Evolutionary conservation across 495 filamentous ascomycete genomes (phyloP), one percentile per base, ranked within the genome.

Genomic region (Aspergillus leporis): DNA sequence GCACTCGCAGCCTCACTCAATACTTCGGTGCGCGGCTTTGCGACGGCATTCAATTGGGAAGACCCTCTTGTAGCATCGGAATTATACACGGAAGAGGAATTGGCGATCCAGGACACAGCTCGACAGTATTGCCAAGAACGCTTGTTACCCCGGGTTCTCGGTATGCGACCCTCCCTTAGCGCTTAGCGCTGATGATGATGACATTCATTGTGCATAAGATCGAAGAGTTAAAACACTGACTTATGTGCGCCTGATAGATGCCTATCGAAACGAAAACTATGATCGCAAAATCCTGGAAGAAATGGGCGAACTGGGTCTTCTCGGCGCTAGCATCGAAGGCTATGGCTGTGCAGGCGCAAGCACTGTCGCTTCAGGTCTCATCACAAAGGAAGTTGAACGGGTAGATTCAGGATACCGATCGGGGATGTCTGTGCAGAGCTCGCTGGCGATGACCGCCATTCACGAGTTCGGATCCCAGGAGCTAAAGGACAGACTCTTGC

Each of bases 371-470:
- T 90, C 89, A 3, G 95, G 94, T 16, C 78, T 98, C 56, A 97
- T 98, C 74, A 97, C 91, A 21, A 87, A 94, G 67, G 94, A 94
- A 61, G 95, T 98, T 12, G 94, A 98, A 77, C 84, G 94, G 47
- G 92, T 98, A 40, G 94, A 98, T 70, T 93, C 89, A 49, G 94
- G 94, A 40, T 98, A 98, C 72, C 86, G 94, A 14, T 96, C 91
- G 47, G 93, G 90, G 55, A 97, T 97, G 90, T 95, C 90, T 16
- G 94, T 98, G 12, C 94, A 98, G 74, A 92, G 89, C 60, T 95
- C 93, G 3, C 78, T 98, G 48, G 91, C 90, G 21, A 98, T 98
- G 95, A 93, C 92, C 16, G 90, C 88, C n/a, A 98, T 98, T 68
- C 81, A 95, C 66, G 91, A 98, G 61, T 96, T 94, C 69, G 94